Evolutionary conservation across 1,284 basidiomycete genomes (phyloP).

Genomic region (Leccinum huronense): DNA sequence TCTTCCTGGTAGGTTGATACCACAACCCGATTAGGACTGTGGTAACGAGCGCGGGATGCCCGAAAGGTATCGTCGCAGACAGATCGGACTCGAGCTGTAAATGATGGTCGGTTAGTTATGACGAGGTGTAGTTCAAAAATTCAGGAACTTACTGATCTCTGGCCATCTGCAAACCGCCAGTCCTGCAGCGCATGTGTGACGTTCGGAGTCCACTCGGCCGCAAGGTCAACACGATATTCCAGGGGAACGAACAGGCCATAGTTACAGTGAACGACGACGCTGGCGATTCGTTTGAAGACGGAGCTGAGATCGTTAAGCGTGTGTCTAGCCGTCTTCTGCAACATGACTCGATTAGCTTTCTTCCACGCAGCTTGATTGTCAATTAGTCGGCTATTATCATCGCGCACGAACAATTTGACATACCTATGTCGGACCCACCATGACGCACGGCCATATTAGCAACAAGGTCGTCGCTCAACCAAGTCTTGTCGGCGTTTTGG

Average conservation of each 20-base stretch:
- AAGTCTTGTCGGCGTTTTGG: background rate
- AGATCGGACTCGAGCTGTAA: background rate
- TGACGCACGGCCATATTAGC: background rate
- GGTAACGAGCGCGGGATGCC: no score
- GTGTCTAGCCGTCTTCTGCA: background rate
- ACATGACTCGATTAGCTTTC: background rate
- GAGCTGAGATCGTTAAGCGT: background rate
- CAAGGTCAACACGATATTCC: background rate
- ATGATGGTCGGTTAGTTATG: no score
- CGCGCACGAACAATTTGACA: background rate
- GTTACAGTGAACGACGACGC: background rate
- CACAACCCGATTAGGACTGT: no score
- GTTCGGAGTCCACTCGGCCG: background rate
- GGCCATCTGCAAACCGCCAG: no score
- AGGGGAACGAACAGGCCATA: background rate
- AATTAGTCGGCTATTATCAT: background rate
- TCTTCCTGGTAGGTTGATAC: no score
- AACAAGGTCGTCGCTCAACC: background rate
- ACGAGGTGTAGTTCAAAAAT: no score
- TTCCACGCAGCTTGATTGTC: background rate
- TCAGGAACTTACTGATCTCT: no score
- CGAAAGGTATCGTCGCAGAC: no score
- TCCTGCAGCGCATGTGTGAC: background rate
- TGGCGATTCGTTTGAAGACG: background rate
- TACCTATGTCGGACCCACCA: background rate